phyloP scores from a whole-genome alignment of 345 rosid species.

The Arabis hirsuta region DNA sequence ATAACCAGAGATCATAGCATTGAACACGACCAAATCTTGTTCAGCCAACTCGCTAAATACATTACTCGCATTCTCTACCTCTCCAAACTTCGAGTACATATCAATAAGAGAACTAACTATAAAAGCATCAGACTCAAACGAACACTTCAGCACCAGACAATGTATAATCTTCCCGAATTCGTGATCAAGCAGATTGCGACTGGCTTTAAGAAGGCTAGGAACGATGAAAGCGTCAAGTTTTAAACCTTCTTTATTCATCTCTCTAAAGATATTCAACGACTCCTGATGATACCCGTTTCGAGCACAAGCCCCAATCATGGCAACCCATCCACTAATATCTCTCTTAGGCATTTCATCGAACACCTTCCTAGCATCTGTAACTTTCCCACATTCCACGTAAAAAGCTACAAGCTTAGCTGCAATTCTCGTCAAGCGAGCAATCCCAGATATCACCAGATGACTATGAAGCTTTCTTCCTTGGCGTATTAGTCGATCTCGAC shows the following conservation, averaged over 20 bases:
- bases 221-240: slow-evolving; percentile 58
- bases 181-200: slow-evolving; percentile 58
- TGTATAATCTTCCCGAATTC: slow-evolving; percentile 63
- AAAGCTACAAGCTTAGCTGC: slow-evolving; percentile 61
- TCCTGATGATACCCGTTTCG: slow-evolving; percentile 62
- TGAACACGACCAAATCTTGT: slow-evolving; percentile 68
- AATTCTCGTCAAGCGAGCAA: slow-evolving; percentile 41
- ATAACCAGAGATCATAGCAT: slow-evolving; percentile 79
- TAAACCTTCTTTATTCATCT: slow-evolving; percentile 57
- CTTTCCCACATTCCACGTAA: slow-evolving; percentile 52
- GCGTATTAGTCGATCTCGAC: slow-evolving; percentile 47
- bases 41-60: slow-evolving; percentile 58
- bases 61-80: slow-evolving; percentile 50
- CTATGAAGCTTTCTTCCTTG: slow-evolving; percentile 61
- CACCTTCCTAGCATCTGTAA: slow-evolving; percentile 58
- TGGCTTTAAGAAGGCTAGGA: slow-evolving; percentile 78
- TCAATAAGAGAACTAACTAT: slow-evolving; percentile 68
- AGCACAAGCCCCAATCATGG: slow-evolving; percentile 60
- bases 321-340: slow-evolving; percentile 55
- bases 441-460: slow-evolving; percentile 55
- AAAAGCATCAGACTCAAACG: slow-evolving; percentile 60
- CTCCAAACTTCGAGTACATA: slow-evolving; percentile 76
- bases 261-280: slow-evolving; percentile 48
- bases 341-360: slow-evolving; percentile 68
- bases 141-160: slow-evolving; percentile 51